Evolutionary conservation across 1,139 yeast species (phyloP).

Genomic region (Blastobotrys proliferans): DNA sequence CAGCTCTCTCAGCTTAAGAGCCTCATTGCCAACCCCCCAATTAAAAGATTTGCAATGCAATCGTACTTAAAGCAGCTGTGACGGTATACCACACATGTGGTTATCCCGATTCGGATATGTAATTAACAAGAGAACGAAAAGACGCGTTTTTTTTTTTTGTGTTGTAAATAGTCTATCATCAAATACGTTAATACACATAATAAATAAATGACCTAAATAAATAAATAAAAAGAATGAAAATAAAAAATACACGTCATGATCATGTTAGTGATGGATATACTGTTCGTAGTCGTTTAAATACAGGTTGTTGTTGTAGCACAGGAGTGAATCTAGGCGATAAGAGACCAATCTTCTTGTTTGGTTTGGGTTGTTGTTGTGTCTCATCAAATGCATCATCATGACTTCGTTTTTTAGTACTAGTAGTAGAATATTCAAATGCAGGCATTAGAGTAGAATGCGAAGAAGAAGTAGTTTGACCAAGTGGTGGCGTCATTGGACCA

Average conservation of each 20-base stretch:
- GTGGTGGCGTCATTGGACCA: neutral
- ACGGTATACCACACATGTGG: no score
- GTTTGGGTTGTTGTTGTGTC: no score
- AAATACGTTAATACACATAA: no score
- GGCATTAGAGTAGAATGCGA: conserved; percentile 2
- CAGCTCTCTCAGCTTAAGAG: no score
- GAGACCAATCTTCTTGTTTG: no score
- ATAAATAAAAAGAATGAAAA: neutral
- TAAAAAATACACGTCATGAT: neutral
- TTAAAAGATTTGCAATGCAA: no score
- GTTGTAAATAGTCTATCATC: no score
- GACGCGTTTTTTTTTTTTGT: no score
- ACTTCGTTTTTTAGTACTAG: neutral
- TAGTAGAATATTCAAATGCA: conserved; percentile 3
- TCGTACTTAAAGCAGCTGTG: no score
- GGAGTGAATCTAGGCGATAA: neutral
- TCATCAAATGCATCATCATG: conserved; percentile 1
- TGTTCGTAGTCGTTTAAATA: conserved; percentile 3
- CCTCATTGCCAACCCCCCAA: no score
- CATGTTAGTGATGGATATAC: neutral
- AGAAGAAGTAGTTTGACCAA: neutral
- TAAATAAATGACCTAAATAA: neutral
- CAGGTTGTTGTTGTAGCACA: neutral
- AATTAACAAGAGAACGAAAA: no score
- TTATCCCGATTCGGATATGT: no score